A percentile compares a stretch with the other conserved stretches of the same genome.
phyloP scores from a whole-genome alignment of 306 rosid genomes.

The Corylus heterophylla region DNA sequence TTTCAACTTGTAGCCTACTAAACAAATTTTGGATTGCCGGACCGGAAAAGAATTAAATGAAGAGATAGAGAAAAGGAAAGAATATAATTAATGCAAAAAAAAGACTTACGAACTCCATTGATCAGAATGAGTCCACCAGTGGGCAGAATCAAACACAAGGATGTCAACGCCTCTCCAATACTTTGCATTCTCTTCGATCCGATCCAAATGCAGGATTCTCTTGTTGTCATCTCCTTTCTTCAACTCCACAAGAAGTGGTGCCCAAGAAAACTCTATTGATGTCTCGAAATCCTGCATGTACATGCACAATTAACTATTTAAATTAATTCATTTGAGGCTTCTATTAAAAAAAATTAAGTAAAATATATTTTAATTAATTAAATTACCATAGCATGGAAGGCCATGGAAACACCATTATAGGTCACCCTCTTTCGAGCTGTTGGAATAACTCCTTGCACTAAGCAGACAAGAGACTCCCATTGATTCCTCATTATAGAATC shows the following conservation, averaged over 20 bases:
- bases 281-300: conserved; percentile 75
- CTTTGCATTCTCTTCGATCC: conserved; percentile 90
- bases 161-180: conserved; percentile 90
- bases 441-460: conserved; percentile 89
- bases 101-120: conserved; percentile 70
- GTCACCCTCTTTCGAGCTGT: conserved; percentile 66
- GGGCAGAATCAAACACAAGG: conserved; percentile 95
- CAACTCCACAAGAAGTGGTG: conserved; percentile 86
- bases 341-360: too few relatives aligned
- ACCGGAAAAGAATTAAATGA: not conserved
- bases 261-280: conserved; percentile 91
- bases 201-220: conserved; percentile 78
- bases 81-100: conserved; percentile 8
- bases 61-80: not conserved
- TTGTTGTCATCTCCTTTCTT: conserved; percentile 59
- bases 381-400: conserved; percentile 89
- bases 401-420: conserved; percentile 80
- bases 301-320: too few relatives aligned
- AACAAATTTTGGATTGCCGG: too few relatives aligned
- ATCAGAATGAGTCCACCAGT: conserved; percentile 99
- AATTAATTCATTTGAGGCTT: too few relatives aligned
- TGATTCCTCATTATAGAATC: conserved; percentile 98
- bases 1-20: not conserved
- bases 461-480: conserved; percentile 96
- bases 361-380: not conserved